Conservation (phyloP, 306 rosid species). For the Quercus wislizeni region DNA sequence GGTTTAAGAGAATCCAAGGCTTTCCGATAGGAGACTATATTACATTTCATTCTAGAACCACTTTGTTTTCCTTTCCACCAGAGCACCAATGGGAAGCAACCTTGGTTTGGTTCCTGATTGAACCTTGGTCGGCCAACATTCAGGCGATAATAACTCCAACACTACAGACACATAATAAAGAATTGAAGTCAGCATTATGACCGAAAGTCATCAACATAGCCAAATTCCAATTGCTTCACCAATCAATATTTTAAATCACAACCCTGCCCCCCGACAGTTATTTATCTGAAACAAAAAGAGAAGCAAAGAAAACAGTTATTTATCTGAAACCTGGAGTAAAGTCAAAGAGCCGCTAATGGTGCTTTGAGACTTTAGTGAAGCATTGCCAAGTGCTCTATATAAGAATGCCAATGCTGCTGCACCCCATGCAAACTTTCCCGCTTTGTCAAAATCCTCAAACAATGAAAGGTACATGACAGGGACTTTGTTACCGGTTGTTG, state of each 20-base stretch:
- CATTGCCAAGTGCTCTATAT: conserved; percentile 86
- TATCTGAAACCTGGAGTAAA: conserved; percentile 59
- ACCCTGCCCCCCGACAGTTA: not conserved
- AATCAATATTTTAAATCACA: too few species aligned
- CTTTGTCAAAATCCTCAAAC: conserved; percentile 70
- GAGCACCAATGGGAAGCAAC: conserved; percentile 66
- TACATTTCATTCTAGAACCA: conserved; percentile 61
- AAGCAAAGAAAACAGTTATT: conserved; percentile 3
- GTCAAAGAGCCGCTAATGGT: conserved; percentile 87
- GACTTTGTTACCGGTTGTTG: conserved; percentile 93
- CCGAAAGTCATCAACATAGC: conserved; percentile 5
- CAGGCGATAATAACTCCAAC: conserved; percentile 84
- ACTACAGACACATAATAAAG: conserved; percentile 27
- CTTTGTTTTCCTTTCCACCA: conserved; percentile 81
- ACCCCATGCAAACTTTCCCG: conserved; percentile 86
- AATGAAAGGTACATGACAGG: conserved; percentile 77
- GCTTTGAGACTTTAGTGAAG: conserved; percentile 83
- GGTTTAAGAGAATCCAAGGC: conserved; percentile 75
- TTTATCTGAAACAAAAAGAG: conserved; percentile 16
- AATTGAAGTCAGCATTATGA: conserved; percentile 11
- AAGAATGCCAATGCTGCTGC: conserved; percentile 93
- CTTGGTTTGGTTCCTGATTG: conserved; percentile 53
- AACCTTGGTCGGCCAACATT: conserved; percentile 75
- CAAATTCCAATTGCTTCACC: not conserved
- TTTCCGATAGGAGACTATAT: conserved; percentile 69